Evolutionary conservation across 495 filamentous ascomycete species (phyloP).

Genomic region (Darksidea phi): DNA sequence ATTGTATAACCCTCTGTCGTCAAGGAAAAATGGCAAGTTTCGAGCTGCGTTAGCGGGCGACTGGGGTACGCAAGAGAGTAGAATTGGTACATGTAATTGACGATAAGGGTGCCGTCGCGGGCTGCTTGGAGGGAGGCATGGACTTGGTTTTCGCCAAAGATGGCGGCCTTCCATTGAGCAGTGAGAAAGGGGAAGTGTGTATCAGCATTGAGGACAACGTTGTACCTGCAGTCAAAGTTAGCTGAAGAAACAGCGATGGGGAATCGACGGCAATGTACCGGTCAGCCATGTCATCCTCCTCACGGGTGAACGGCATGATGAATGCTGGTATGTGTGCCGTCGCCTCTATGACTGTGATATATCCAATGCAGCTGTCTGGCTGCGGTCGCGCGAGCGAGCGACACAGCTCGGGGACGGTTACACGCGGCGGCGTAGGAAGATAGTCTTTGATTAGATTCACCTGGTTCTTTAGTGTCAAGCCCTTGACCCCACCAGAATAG

Average conservation of each 20-base stretch:
- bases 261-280: constrained; percentile 1
- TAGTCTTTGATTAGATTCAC: constrained; percentile 25
- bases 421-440: constrained; percentile 12
- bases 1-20: constrained; percentile 21
- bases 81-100: constrained; percentile 18
- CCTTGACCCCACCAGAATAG: constrained; percentile 9
- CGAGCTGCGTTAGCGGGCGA: constrained; percentile 9
- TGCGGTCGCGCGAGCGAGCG: constrained; percentile 14
- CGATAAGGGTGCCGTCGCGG: constrained; percentile 16
- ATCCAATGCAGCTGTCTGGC: constrained; percentile 21
- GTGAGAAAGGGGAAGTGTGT: constrained; percentile 18
- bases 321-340: constrained; percentile 8
- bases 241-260: constrained; percentile 2
- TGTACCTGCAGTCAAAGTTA: constrained; percentile 14
- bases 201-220: constrained; percentile 18
- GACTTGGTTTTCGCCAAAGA: constrained; percentile 13
- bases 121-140: constrained; percentile 13
- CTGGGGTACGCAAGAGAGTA: constrained; percentile 14
- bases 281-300: constrained; percentile 19
- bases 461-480: constrained; percentile 18
- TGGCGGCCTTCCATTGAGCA: constrained; percentile 12
- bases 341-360: constrained; percentile 12
- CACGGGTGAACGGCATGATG: constrained; percentile 12
- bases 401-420: constrained; percentile 8
- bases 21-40: constrained; percentile 24